Percentiles rank a stretch among this genome's conserved stretches.
phyloP scores from a whole-genome alignment of 805 yeast genomes.

The Metschnikowia bowlesiae region DNA sequence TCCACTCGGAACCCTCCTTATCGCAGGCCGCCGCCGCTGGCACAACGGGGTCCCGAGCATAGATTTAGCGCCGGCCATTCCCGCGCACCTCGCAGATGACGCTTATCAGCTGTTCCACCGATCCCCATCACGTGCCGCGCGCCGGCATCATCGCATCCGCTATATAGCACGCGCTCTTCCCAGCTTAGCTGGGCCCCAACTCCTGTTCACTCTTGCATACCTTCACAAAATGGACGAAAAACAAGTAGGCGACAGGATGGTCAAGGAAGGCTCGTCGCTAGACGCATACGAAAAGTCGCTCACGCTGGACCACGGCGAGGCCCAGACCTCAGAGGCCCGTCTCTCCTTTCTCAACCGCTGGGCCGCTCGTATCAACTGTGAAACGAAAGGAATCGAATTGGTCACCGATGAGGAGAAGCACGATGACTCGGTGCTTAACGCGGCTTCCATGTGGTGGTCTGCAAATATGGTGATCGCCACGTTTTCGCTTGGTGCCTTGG shows the following conservation, averaged over 20 bases:
- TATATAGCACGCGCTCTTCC: not conserved
- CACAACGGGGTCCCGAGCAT: too few species aligned
- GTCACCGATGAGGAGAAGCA: conserved; percentile 75
- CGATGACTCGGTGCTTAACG: conserved; percentile 59
- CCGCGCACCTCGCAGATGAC: not conserved
- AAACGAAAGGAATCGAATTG: conserved; percentile 71
- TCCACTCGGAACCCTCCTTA: too few species aligned
- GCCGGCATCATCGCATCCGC: not conserved
- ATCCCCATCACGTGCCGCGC: not conserved
- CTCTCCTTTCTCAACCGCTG: conserved; percentile 27
- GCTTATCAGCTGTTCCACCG: not conserved
- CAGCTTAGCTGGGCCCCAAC: not conserved
- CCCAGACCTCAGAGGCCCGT: conserved; percentile 23
- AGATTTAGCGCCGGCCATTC: too few species aligned
- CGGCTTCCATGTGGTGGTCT: conserved; percentile 87
- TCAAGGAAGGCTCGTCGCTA: conserved; percentile 19
- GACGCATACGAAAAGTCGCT: conserved; percentile 26
- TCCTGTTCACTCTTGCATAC: not conserved
- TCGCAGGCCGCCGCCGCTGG: too few species aligned
- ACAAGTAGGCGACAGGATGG: conserved; percentile 2
- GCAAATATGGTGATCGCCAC: conserved; percentile 88
- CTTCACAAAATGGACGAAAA: conserved; percentile 8
- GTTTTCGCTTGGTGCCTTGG: conserved; percentile 65
- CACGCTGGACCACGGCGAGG: conserved; percentile 19
- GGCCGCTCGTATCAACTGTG: conserved; percentile 38